phyloP scores from a whole-genome alignment of 1,139 yeast species.

The Ashbya aceris region DNA sequence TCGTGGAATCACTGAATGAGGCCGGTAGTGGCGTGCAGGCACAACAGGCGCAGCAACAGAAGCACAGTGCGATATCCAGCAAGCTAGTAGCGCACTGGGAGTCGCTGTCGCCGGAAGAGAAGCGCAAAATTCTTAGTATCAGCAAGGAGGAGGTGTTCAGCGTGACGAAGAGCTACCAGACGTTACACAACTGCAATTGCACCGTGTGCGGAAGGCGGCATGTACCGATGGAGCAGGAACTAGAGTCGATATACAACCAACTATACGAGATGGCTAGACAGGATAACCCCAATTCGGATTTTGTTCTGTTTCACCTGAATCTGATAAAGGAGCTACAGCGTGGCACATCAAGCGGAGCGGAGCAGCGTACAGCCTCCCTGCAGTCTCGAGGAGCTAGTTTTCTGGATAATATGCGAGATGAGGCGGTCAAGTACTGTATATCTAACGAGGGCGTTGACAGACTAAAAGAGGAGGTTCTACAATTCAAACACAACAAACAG shows the following conservation, averaged over 20 bases:
- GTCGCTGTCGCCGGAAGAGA: slow-evolving; percentile 49
- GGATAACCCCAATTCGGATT: slow-evolving; percentile 27
- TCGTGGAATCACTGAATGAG: slow-evolving; percentile 38
- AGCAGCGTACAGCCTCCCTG: background rate
- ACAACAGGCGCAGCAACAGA: slow-evolving; percentile 6
- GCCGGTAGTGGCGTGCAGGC: slow-evolving; percentile 7
- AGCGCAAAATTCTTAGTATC: slow-evolving; percentile 53
- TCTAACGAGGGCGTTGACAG: slow-evolving; percentile 21
- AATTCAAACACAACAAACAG: slow-evolving; percentile 26
- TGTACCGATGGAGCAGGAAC: slow-evolving; percentile 65
- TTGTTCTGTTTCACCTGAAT: slow-evolving; percentile 28
- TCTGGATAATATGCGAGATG: slow-evolving; percentile 16
- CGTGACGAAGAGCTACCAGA: slow-evolving; percentile 51
- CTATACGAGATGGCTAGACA: slow-evolving; percentile 29
- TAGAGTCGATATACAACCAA: slow-evolving; percentile 62
- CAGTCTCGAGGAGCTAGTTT: background rate
- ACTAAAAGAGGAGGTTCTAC: slow-evolving; percentile 27
- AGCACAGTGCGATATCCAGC: slow-evolving; percentile 7
- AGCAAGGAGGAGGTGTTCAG: slow-evolving; percentile 65
- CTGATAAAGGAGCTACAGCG: slow-evolving; percentile 29
- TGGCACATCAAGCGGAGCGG: slow-evolving; percentile 9
- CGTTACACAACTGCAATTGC: slow-evolving; percentile 54
- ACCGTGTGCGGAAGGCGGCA: slow-evolving; percentile 72
- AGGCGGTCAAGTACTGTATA: slow-evolving; percentile 20
- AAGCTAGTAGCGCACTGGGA: slow-evolving; percentile 49